Percentiles rank a stretch among this genome's conserved stretches.
phyloP scores from a whole-genome alignment of 257 asterid genomes.

The Solanum ahanhuiri region DNA sequence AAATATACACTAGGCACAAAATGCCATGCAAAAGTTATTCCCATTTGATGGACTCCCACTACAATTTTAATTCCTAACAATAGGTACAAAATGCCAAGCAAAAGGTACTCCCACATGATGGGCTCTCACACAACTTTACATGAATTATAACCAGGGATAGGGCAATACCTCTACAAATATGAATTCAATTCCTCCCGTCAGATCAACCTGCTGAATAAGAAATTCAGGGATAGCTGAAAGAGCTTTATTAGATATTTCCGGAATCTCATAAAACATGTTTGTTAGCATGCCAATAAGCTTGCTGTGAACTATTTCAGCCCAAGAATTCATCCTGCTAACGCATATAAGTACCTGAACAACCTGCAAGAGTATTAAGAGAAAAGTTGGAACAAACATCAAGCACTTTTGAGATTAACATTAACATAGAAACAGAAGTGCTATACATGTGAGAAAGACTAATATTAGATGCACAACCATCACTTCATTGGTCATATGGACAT shows the following conservation, averaged over 20 bases:
- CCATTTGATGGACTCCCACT: neutral
- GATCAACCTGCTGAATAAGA: conserved; percentile 81
- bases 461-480: neutral
- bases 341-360: conserved; percentile 74
- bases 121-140: neutral
- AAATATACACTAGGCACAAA: neutral
- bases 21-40: neutral
- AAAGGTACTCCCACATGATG: neutral
- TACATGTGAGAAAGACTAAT: neutral
- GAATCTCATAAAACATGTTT: conserved; percentile 77
- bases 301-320: conserved; percentile 97
- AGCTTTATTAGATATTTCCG: conserved; percentile 55
- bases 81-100: neutral
- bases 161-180: conserved; percentile 78
- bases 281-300: conserved; percentile 92
- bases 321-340: conserved; percentile 76
- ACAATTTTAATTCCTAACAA: neutral
- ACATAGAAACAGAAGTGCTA: neutral
- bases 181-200: conserved; percentile 89
- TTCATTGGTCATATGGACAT: neutral
- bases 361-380: conserved; percentile 28
- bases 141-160: conserved; percentile 6
- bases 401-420: neutral
- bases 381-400: neutral
- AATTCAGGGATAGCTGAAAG: conserved; percentile 57